Percentiles rank a stretch among this genome's conserved stretches.
phyloP scores from a whole-genome alignment of 164 flowering plant genomes.

The Amborella trichopoda region DNA sequence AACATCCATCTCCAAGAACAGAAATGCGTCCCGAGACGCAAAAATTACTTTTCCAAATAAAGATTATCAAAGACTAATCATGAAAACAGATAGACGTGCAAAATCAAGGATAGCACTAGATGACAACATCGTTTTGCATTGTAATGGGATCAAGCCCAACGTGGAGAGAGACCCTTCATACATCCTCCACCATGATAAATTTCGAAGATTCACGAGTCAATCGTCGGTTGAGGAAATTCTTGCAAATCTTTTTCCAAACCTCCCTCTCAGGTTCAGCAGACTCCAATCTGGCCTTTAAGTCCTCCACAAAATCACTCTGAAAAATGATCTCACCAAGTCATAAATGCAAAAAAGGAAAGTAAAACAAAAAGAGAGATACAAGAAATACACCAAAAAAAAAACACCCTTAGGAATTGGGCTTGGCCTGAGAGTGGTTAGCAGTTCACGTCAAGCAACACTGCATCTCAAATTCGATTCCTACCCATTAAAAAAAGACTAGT shows the following conservation, averaged over 20 bases:
- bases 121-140: no score
- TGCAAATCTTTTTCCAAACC: conserved; percentile 51
- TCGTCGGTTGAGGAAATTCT: conserved; percentile 32
- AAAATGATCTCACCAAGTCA: not conserved
- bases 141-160: no score
- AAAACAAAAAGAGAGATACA: not conserved
- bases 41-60: no score
- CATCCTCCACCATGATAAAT: no score
- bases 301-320: conserved; percentile 44
- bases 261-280: conserved; percentile 42
- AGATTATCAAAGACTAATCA: no score
- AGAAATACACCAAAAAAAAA: not conserved
- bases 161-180: no score
- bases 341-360: not conserved
- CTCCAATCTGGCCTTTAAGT: conserved; percentile 30
- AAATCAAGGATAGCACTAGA: no score
- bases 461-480: not conserved
- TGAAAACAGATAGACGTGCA: no score
- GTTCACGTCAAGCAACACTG: not conserved
- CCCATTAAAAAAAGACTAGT: not conserved
- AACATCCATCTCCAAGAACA: no score
- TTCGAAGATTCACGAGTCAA: no score
- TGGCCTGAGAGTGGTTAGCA: not conserved
- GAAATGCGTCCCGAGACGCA: no score
- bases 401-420: not conserved